Evolutionary conservation across 345 rosid genomes (phyloP), one percentile per base, ranked within the genome.

Genomic region (Eucalyptus guilfoylei): DNA sequence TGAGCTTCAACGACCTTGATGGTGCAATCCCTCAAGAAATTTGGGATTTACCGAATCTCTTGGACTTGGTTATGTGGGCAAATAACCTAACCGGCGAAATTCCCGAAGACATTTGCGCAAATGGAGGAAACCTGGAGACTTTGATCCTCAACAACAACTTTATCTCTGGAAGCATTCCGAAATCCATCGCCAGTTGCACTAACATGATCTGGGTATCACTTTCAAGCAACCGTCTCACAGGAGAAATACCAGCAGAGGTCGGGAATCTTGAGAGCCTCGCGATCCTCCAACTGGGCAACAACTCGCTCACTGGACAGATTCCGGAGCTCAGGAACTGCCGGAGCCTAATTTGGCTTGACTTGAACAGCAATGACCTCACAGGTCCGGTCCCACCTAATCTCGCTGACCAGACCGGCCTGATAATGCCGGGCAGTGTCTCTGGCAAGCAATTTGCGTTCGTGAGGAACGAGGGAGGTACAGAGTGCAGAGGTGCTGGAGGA

Each of bases 401-500:
- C 60, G 95, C 99, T 45, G 92, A 91, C 85, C 96, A 96, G 88
- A 90, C 99, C n/a, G 98, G 98, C 44, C 89, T 92, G 34, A 94
- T 96, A 12, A 92, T 92, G 92, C 98, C 99, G 1, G 99, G 99
- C 67, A 91, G 89, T 91, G 98, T 96, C 60, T 95, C 99, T 3
- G 99, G 99, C 89, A 96, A 96, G 93, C 96, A 95, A 88, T 97
- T 97, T 93, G 98, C 93, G 23, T 97, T 97, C 89, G 98, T 97
- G 88, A 95, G 99, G 92, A 97, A 97, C 64, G 99, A 97, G 92
- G 99, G 99, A 3, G 99, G 99, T 34, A 96, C 99, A 16, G 93
- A 97, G 44, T 97, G 99, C 86, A 93, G 99, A 90, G 99, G 99
- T 87, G 99, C 99, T 34, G 99, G 99, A 5, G 99, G 99, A n/a